Percentiles rank a stretch among this genome's conserved stretches.
Conservation (phyloP, 306 rosid genomes). For the Herpetospermum pedunculosum region DNA sequence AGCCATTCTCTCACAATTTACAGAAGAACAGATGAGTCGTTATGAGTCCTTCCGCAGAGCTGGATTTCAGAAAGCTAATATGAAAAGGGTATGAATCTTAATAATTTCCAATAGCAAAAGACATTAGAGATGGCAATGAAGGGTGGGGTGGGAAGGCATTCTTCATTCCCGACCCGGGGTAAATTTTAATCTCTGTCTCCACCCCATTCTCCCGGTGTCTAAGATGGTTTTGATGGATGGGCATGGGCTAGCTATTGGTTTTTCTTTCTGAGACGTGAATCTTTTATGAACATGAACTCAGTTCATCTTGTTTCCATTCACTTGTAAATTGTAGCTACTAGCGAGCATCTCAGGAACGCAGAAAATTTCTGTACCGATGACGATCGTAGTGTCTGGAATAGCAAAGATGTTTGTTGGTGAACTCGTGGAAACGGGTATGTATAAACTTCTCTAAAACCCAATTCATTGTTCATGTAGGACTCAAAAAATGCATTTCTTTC, state of each 20-base stretch:
- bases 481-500: not conserved
- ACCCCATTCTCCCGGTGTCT: not conserved
- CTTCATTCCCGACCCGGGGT: not conserved
- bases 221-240: not conserved
- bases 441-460: not conserved
- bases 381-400: conserved; percentile 85
- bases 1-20: conserved; percentile 67
- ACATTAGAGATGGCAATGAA: not conserved
- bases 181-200: not conserved
- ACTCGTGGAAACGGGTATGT: conserved; percentile 73
- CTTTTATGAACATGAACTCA: not conserved
- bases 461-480: not conserved
- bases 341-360: conserved; percentile 77
- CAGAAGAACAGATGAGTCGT: conserved; percentile 89
- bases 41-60: conserved; percentile 90
- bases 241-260: not conserved
- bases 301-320: not conserved
- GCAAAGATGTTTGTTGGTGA: conserved; percentile 93
- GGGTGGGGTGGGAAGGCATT: not conserved
- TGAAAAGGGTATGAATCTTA: conserved; percentile 57
- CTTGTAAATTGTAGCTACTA: conserved; percentile 41
- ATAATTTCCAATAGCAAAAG: not conserved
- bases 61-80: conserved; percentile 84
- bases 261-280: not conserved
- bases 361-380: conserved; percentile 79